Evolutionary conservation across 2,329 filamentous ascomycete species (phyloP), one percentile per base, ranked within the genome.

Genomic region (Apiospora koreana): DNA sequence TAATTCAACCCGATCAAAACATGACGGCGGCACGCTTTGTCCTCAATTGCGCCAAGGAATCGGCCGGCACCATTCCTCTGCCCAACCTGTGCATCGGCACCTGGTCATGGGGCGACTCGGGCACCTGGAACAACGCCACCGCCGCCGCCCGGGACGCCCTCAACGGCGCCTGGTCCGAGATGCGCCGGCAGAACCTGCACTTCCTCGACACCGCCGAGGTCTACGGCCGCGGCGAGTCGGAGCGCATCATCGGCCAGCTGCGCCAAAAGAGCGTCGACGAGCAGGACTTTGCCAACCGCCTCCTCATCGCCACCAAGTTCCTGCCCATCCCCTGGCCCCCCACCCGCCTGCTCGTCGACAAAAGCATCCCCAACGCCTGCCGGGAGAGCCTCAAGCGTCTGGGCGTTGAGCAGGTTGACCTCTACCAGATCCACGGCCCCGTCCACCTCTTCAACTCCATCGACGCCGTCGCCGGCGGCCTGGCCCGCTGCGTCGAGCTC

Each of bases 201-300:
- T 84, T 83, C 70, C 79, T 84, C 70, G 83, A 84, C 72, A 84
- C 82, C 7, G 82, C 83, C 10, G 80, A 84, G 74, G 80, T 77
- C 21, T 85, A 84, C 72, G 82, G 82, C 50, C 77, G 76, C 35
- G 81, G 82, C 3, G 78, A 83, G 69, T 82, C 80, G 69, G 83
- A 85, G 72, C 76, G 77, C 12, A 83, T 85, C 72, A 80, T 82
- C 69, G 80, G 81, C 3, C 76, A 77, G 28, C 74, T 85, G n/a
- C 79, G 83, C 71, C 74, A 77, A 38, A 80, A 76, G 1, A 76
- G 81, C 71, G 75, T 80, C 6, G 76, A 80, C 16, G 54, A 62
- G 31, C 54, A 62, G 31, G 54, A 62, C 54, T 68, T 68, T 38
- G 67, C 68, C 35, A 5, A 21, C 28, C 73, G 76, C 45, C 81